Base-by-base conservation (phyloP, 371 early-diverging fungal species). In the Chytridium lagenaria region DNA sequence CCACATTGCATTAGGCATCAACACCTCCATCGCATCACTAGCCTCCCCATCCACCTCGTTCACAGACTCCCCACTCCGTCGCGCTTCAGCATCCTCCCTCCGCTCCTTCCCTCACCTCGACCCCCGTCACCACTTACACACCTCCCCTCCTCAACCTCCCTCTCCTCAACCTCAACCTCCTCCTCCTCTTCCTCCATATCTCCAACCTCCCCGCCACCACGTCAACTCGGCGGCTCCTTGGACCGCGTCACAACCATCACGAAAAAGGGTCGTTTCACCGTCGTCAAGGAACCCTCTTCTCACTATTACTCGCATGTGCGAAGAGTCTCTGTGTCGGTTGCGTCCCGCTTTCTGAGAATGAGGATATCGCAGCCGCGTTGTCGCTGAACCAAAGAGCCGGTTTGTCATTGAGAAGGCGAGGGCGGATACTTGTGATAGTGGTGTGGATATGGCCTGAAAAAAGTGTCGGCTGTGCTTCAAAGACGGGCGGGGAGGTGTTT, bases 271-370 rank as follows among this genome's bases (percentile, higher is more conserved):
- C 10, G 57, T 7, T 55, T 55, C 57, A 55, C 57, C 5, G 57
- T 55, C 57, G 23, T 23, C 10, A 19, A 30, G 57, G 57, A 55
- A 23, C 57, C 57, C 10, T 55, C 57, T 10, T 30, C 22, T 19
- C 26, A 55, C 26, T 55, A 55, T 23, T 30, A 55, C 23, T 19
- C 57, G 10, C 57, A 55, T 55, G 57, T 55, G 57, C 57, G 57
- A 10, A 19, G 57, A 10, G 57, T 30, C 7, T 55, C 57, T 7
- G 57, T 44, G 7, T 44, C 44, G 7, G 44, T 44, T 12, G 44
- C n/a, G n/a, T n/a, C n/a, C n/a, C n/a, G n/a, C n/a, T n/a, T n/a
- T n/a, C n/a, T n/a, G n/a, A n/a, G n/a, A n/a, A n/a, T n/a, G n/a
- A n/a, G n/a, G n/a, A n/a, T n/a, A n/a, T n/a, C n/a, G n/a, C n/a